Evolutionary conservation across 1,284 basidiomycete species (phyloP), one percentile per base, ranked within the genome.

Genomic region (Schizophyllum amplum): DNA sequence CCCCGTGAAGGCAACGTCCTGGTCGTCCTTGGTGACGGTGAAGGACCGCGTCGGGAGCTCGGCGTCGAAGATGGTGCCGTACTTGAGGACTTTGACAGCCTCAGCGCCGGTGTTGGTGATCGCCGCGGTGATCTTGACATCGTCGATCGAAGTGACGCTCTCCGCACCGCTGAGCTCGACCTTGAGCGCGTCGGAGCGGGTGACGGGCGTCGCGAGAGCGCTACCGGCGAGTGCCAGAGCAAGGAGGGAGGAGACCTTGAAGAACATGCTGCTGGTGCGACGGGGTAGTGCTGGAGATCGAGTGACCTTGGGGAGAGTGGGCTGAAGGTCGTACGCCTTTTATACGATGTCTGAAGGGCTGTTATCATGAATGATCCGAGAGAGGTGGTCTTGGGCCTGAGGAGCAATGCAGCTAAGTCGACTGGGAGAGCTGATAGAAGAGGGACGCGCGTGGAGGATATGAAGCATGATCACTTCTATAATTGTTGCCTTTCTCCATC

Each of bases 11-110:
- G 68, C 56, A 50, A 76, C 72, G 4, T 62, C 62, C 17, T 62
- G 57, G n/a, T 71, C 74, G 58, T 72, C 70, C 63, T 74, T 74
- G 53, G 68, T 74, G 57, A 78, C 70, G 4, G 63, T 65, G 67
- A 79, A 78, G 4, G 75, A 76, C 62, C 69, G 72, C 22, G 75
- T 77, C 6, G 75, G 75, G 15, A 74, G 64, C 48, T 71, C 65
- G 15, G 48, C 9, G 61, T 79, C 77, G 55, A 78, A 70, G 57
- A 78, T 69, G 24, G 76, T 77, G 46, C 67, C 72, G 60, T 72
- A 74, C 60, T 73, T 75, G 64, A 75, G 69, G 54, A 75, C 64
- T 65, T 71, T 73, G 63, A 75, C 63, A 25, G 66, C 65, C 57
- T 74, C 70, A 33, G 69, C 59, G 26, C 72, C 72, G 26, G 63